phyloP scores from a whole-genome alignment of 495 filamentous ascomycete species.

The Penicillium verhagenii region DNA sequence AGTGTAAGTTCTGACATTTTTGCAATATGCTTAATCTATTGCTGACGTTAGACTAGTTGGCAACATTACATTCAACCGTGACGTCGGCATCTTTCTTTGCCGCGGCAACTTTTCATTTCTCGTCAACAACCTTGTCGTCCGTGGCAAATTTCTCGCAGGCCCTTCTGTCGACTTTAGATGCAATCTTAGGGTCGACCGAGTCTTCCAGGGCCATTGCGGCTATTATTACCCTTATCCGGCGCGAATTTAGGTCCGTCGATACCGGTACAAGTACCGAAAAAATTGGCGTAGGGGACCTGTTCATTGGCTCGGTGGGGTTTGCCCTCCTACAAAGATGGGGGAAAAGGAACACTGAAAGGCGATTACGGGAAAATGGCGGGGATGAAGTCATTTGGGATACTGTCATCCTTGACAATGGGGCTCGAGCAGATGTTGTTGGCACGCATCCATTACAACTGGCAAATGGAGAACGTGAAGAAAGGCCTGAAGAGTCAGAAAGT shows the following conservation, averaged over 20 bases:
- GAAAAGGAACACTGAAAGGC: slow-evolving; percentile 56
- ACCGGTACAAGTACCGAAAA: slow-evolving; percentile 56
- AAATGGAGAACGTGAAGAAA: slow-evolving; percentile 15
- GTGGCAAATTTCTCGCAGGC: slow-evolving; percentile 63
- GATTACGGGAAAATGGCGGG: slow-evolving; percentile 48
- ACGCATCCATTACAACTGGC: slow-evolving; percentile 34
- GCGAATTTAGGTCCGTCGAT: slow-evolving; percentile 67
- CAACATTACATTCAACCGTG: slow-evolving; percentile 60
- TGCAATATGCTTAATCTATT: neutral
- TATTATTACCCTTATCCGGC: slow-evolving; percentile 69
- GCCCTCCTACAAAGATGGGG: slow-evolving; percentile 71
- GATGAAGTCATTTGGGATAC: slow-evolving; percentile 77
- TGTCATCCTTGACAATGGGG: slow-evolving; percentile 66
- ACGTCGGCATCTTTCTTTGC: slow-evolving; percentile 64
- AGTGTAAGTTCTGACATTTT: slow-evolving; percentile 40
- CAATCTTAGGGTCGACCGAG: slow-evolving; percentile 75
- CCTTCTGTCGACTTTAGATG: slow-evolving; percentile 65
- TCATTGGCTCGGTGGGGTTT: slow-evolving; percentile 67
- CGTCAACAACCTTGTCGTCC: slow-evolving; percentile 60
- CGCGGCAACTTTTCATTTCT: slow-evolving; percentile 69
- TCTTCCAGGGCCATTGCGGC: slow-evolving; percentile 77
- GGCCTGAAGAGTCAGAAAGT: slow-evolving; percentile 16
- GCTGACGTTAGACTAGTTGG: slow-evolving; percentile 39
- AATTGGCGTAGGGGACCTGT: slow-evolving; percentile 63
- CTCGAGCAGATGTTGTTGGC: slow-evolving; percentile 57